Percentiles rank a stretch among this genome's conserved stretches.
Conservation (phyloP, 306 rosid species). For the Cicer judaicum region DNA sequence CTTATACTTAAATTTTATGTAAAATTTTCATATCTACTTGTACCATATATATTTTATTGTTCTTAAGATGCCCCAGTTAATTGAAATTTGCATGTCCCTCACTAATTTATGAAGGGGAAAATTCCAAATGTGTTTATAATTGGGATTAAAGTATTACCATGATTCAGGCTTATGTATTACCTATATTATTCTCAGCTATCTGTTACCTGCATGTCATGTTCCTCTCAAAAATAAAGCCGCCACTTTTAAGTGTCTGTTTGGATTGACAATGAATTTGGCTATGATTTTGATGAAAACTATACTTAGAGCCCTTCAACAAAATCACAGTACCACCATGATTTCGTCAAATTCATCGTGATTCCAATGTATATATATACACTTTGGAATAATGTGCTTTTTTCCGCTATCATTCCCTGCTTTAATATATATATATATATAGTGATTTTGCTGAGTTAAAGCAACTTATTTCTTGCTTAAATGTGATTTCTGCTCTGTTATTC, state of each 20-base stretch:
- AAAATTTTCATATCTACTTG: neutral
- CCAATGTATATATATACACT: neutral
- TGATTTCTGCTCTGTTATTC: conserved; percentile 33
- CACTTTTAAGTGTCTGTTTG: neutral
- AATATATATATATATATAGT: neutral
- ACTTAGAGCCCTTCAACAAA: neutral
- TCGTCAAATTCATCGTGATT: neutral
- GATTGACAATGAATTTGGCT: neutral
- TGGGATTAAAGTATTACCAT: neutral
- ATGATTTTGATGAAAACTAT: neutral
- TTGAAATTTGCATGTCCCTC: neutral
- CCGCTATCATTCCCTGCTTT: neutral
- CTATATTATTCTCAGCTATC: conserved; percentile 12
- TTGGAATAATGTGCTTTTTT: neutral
- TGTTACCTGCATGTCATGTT: conserved; percentile 18
- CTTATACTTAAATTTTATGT: neutral
- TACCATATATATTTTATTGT: neutral
- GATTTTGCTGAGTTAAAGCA: conserved; percentile 18
- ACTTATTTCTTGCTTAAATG: neutral
- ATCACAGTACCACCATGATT: no score
- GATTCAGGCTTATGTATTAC: conserved; percentile 7
- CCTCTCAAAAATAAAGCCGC: neutral
- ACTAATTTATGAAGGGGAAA: neutral
- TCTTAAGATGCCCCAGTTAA: neutral
- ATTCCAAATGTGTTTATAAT: neutral